Base-by-base conservation (phyloP, 2,329 filamentous ascomycete species). In the Aspergillus neotritici region DNA sequence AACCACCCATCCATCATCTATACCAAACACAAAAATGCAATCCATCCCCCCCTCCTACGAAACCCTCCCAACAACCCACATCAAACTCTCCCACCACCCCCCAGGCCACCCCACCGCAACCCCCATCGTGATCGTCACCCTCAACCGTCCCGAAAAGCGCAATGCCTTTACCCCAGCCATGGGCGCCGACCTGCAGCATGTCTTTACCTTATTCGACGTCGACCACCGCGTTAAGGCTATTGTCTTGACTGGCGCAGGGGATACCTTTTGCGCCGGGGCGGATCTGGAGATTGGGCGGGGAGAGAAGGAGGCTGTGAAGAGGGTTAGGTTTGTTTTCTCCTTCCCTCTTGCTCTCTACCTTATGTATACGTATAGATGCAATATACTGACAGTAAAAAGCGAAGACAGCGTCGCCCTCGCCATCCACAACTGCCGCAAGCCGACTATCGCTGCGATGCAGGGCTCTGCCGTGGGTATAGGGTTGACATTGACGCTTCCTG, bases 401-500 rank as follows among this genome's bases (percentile, higher is more conserved):
- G 60, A 60, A 7, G 60, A 60, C 12, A 54, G 59, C 6, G 53
- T 61, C 7, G 53, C 55, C 25, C 69, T 80, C 31, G 73, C 76
- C n/a, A 78, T 80, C 47, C 72, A 78, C 55, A 64, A 71, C 48
- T 79, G 77, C 54, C 69, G 76, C 51, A 80, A 80, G 50, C 75
- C 76, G 32, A 75, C 73, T 21, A 78, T 80, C 49, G 74, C 63
- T 29, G 77, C 77, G 0, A 63, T 80, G 44, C 71, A 79, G 48
- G 77, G 77, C 36, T 73, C 74, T 16, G 77, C 77, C 9, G 77
- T 79, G 2, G 77, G 77, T 2, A 68, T 80, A 15, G 77, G 77
- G 10, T 78, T 80, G 52, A 80, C 77, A 31, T 76, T 79, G 73
- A 76, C 74, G 0, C 68, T 80, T 10, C 75, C 77, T 14, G 76